phyloP scores from a whole-genome alignment of 2,329 filamentous ascomycete genomes.

The Iodosphaeria phyllophila region DNA sequence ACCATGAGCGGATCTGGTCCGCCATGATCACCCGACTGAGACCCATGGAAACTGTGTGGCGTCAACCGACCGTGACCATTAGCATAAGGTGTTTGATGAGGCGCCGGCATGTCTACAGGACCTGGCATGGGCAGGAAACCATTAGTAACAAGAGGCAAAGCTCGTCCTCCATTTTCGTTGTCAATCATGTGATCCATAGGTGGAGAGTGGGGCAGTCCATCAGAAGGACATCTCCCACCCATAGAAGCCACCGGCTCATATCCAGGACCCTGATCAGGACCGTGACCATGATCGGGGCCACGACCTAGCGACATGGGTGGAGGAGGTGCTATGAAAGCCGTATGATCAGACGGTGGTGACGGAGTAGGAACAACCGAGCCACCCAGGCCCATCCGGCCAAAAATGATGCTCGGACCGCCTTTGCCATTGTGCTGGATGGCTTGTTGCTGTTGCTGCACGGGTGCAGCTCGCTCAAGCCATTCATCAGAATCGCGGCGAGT shows the following conservation, averaged over 20 bases:
- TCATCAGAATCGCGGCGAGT: neutral
- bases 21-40: slow-evolving; percentile 30
- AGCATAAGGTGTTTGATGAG: no score
- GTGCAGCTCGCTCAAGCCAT: neutral
- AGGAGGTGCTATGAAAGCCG: slow-evolving; percentile 25
- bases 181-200: slow-evolving; percentile 9
- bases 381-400: slow-evolving; percentile 25
- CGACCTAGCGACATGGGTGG: slow-evolving; percentile 11
- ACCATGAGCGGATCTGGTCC: slow-evolving; percentile 19
- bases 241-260: no score
- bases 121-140: slow-evolving; percentile 13
- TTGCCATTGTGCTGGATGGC: slow-evolving; percentile 24
- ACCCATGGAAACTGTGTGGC: slow-evolving; percentile 42
- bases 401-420: slow-evolving; percentile 32
- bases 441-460: slow-evolving; percentile 5
- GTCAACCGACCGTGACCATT: slow-evolving; percentile 37
- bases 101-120: no score
- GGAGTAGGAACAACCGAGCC: slow-evolving; percentile 40
- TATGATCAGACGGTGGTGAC: slow-evolving; percentile 26
- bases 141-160: slow-evolving; percentile 6
- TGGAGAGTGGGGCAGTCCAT: slow-evolving; percentile 10
- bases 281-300: slow-evolving; percentile 6
- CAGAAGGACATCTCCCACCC: no score
- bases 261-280: slow-evolving; percentile 11
- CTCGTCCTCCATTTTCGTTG: slow-evolving; percentile 10